phyloP scores from a whole-genome alignment of 441 rosid genomes.

The Eutrema salsugineum region DNA sequence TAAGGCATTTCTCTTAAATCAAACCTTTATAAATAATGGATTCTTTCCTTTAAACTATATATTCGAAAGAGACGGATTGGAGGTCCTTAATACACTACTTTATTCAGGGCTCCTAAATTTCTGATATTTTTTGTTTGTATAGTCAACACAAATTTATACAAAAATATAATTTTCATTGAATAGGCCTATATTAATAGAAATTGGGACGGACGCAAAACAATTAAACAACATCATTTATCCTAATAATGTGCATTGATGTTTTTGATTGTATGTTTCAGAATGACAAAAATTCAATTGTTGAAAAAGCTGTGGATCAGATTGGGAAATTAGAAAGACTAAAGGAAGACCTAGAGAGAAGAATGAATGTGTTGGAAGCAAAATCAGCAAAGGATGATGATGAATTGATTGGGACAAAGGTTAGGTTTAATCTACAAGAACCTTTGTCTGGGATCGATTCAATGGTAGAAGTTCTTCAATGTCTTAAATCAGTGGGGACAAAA shows the following conservation, averaged over 20 bases:
- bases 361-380: conserved; percentile 8
- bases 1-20: too few relatives aligned
- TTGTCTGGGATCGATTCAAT: conserved; percentile 48
- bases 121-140: too few relatives aligned
- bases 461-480: conserved; percentile 41
- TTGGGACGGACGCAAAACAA: too few relatives aligned
- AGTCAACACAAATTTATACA: too few relatives aligned
- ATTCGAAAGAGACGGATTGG: too few relatives aligned
- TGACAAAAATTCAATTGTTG: conserved; percentile 49
- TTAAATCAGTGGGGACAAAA: conserved; percentile 37
- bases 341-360: conserved; percentile 38
- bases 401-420: conserved; percentile 29
- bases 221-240: too few relatives aligned
- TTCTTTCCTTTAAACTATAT: too few relatives aligned
- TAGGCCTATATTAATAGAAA: too few relatives aligned
- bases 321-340: conserved; percentile 35
- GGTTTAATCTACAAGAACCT: conserved; percentile 37
- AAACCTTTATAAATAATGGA: too few relatives aligned
- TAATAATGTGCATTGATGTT: background rate
- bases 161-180: too few relatives aligned
- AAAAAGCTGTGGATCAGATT: conserved; percentile 34
- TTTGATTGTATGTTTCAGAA: conserved; percentile 35
- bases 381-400: conserved; percentile 5
- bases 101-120: too few relatives aligned
- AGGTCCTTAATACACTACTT: too few relatives aligned